Evolutionary conservation across 257 asterid species (phyloP).

Genomic region (Nicotiana paniculata): DNA sequence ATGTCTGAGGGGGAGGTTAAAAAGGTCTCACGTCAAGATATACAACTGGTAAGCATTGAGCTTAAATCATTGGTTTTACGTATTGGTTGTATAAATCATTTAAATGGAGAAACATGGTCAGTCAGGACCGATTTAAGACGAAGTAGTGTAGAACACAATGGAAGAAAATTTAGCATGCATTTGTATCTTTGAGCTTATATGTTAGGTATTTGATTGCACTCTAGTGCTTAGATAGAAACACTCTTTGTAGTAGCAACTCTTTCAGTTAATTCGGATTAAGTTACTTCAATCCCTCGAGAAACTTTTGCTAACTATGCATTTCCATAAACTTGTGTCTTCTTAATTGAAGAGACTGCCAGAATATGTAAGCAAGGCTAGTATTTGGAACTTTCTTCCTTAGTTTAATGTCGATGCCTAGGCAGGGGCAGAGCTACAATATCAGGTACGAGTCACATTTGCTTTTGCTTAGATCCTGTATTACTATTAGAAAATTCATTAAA

Average conservation of each 20-base stretch:
- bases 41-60: constrained; percentile 58
- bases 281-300: neutral
- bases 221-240: neutral
- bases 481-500: too few species aligned
- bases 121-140: neutral
- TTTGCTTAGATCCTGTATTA: too few species aligned
- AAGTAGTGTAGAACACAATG: neutral
- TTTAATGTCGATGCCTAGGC: neutral
- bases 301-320: neutral
- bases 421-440: too few species aligned
- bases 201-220: constrained; percentile 1
- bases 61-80: neutral
- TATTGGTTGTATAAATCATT: neutral
- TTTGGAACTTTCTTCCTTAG: neutral
- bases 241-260: neutral
- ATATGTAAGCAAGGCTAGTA: neutral
- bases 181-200: neutral
- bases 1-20: constrained; percentile 63
- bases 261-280: neutral
- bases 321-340: neutral
- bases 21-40: constrained; percentile 58
- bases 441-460: too few species aligned
- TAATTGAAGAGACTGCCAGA: constrained; percentile 4
- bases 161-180: neutral
- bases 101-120: neutral